Evolutionary conservation across 192 early-diverging fungal genomes (phyloP), one percentile per base, ranked within the genome.

Genomic region (Backusella westeae): DNA sequence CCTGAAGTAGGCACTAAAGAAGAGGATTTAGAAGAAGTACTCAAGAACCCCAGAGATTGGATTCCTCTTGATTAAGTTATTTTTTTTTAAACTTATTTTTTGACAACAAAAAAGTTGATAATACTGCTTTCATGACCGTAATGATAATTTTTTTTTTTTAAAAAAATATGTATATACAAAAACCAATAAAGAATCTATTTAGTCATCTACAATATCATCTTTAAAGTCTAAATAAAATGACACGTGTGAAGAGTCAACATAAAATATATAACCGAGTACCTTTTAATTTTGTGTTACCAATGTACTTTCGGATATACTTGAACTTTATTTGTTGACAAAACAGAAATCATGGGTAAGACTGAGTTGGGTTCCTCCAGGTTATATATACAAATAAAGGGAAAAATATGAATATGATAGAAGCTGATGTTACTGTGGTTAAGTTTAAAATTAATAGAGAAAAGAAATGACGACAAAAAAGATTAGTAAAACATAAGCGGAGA

Each of bases 11-110:
- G 91, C n/a, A 91, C 91, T 4, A 78, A 84, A 53, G 96, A 96
- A 83, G 90, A 87, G 44, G 75, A 89, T 76, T 83, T 97, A 41
- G 79, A 97, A 52, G 87, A 97, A 29, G 90, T 96, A 3, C 85
- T 98, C 53, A 90, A 92, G 76, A 89, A 82, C 34, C 95, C 96
- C 15, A 85, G 80, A 49, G 91, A 94, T 35, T 99, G 96, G 96
- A 85, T 92, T 10, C 77, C 81, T 59, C 63, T 82, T 34, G 77
- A 76, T 76, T 82, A 79, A 69, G 19, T 9, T 26, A n/a, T 7
- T 56, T 9, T 19, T 56, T 23, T 4, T 21, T 53, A 23, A 7
- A 44, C 42, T 15, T 49, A 49, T 59, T 59, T 59, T 59, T 59
- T 23, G 8, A 23, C 6, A n/a, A 59, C 21, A 59, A 59, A n/a